phyloP scores from a whole-genome alignment of 2,329 filamentous ascomycete species.

The Coniochaeta sp. region DNA sequence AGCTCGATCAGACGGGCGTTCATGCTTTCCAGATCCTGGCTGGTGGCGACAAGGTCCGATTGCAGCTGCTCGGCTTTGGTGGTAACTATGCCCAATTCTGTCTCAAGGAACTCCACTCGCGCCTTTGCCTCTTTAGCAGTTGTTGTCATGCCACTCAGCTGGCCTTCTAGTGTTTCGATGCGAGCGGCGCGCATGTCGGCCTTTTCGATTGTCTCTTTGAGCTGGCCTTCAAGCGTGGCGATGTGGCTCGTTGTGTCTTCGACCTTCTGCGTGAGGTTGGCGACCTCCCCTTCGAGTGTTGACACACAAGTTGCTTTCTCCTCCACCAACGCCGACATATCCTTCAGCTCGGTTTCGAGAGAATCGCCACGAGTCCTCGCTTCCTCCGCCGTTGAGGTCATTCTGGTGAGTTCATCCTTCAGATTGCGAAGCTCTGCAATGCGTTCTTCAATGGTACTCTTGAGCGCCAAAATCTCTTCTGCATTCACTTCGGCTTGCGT shows the following conservation, averaged over 20 bases:
- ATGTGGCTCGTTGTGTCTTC: constrained; percentile 7
- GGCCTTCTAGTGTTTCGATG: constrained; percentile 9
- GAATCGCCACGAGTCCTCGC: constrained; percentile 12
- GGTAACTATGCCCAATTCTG: constrained; percentile 2
- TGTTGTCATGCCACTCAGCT: constrained; percentile 14
- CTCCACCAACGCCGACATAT: constrained; percentile 14
- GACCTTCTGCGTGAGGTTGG: constrained; percentile 12
- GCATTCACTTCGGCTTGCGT: constrained; percentile 4
- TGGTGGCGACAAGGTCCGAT: constrained; percentile 11
- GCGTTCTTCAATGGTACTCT: constrained; percentile 10
- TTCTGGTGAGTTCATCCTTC: constrained; percentile 13
- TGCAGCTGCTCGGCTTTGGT: constrained; percentile 16
- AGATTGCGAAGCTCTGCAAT: not conserved
- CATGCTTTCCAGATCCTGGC: constrained; percentile 14
- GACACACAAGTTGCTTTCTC: constrained; percentile 7
- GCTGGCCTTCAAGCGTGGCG: constrained; percentile 13
- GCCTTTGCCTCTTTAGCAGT: constrained; percentile 12
- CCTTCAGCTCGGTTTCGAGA: constrained; percentile 15
- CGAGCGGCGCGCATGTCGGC: constrained; percentile 12
- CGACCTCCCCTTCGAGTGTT: constrained; percentile 13
- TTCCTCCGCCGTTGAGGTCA: constrained; percentile 10
- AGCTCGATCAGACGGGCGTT: constrained; percentile 16
- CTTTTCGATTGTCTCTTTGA: constrained; percentile 13
- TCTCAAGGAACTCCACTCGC: constrained; percentile 2
- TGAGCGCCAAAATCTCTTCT: constrained; percentile 13